Percentiles rank a stretch among this genome's conserved stretches.
Evolutionary conservation across 169 alveolate species (phyloP).

Genomic region (Plasmodium ovale): DNA sequence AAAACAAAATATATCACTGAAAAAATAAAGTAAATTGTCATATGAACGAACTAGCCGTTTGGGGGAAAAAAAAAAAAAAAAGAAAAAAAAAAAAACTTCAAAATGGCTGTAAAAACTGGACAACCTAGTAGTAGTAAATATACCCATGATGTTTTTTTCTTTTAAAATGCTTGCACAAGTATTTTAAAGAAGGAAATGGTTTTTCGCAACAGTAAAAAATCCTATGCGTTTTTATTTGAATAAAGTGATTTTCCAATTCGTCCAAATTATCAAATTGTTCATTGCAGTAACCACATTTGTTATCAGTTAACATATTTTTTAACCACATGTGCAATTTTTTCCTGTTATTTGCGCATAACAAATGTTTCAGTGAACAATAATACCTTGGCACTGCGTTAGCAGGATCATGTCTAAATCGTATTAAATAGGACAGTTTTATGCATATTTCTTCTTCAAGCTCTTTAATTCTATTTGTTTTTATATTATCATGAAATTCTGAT

Average conservation of each 20-base stretch:
- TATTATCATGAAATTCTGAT: not conserved
- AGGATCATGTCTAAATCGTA: conserved; percentile 19
- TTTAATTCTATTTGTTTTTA: not conserved
- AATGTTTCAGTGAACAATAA: conserved; percentile 20
- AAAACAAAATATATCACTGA: no score
- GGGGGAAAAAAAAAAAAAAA: no score
- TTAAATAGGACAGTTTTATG: conserved; percentile 34
- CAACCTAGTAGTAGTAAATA: conserved; percentile 39
- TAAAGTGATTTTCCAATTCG: conserved; percentile 19
- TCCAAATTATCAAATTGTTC: conserved; percentile 37
- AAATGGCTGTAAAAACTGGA: no score
- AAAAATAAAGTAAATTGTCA: no score
- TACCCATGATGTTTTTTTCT: conserved; percentile 42
- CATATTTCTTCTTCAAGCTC: conserved; percentile 30
- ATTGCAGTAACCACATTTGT: conserved; percentile 48
- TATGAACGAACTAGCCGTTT: no score
- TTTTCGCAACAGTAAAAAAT: conserved; percentile 48
- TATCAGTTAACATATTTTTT: conserved; percentile 11
- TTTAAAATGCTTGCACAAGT: conserved; percentile 20
- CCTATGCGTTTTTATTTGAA: conserved; percentile 41
- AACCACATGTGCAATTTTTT: conserved; percentile 28
- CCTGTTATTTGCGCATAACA: not conserved
- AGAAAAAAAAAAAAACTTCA: no score
- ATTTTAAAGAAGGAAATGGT: conserved; percentile 36
- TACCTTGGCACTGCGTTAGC: conserved; percentile 19